Base-by-base conservation (phyloP, 1,284 basidiomycete species). In the Boletus hoseneyae region DNA sequence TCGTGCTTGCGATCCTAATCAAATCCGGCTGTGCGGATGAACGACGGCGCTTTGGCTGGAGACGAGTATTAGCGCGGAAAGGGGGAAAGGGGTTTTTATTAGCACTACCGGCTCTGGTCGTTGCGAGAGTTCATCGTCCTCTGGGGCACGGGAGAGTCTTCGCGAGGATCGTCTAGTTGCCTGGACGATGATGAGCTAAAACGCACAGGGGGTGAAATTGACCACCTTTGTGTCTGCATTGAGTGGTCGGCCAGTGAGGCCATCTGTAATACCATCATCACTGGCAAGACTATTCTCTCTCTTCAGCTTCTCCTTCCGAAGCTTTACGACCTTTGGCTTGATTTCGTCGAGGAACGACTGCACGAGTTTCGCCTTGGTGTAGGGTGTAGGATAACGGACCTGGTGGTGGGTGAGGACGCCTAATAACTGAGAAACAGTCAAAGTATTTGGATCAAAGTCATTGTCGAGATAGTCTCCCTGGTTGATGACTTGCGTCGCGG, bases 341-440 rank as follows among this genome's bases (percentile, higher is more conserved):
- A 97, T 79, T 67, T 91, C 76, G 32, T 84, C 76, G 52, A 92
- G 82, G 70, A 94, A 98, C 4, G 86, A 71, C 35, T 82, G 75
- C 10, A 97, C 79, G 21, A 98, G 81, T 60, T 91, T 93, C 6
- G 85, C 75, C 70, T 98, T 98, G 55, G 90, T 91, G 60, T 90
- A 87, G 1, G 83, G 82, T 3, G 85, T 80, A 6, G 89, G 82
- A 69, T 87, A 91, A 29, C 75, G 73, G 60, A 96, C 74, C 54
- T 87, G 82, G 70, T 98, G 91, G 62, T 87, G 87, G 35, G 87
- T 82, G 45, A 98, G 77, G 48, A 97, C 72, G 43, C 86, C 87
- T 11, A 91, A 77, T 6, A 96, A 74, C 62, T 94, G 88, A 13
- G 89, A 78, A 32, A 95, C 81, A 6, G 87, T 96, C 52, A 95